Base-by-base conservation (phyloP, 495 filamentous ascomycete species). In the Neurospora africana region DNA sequence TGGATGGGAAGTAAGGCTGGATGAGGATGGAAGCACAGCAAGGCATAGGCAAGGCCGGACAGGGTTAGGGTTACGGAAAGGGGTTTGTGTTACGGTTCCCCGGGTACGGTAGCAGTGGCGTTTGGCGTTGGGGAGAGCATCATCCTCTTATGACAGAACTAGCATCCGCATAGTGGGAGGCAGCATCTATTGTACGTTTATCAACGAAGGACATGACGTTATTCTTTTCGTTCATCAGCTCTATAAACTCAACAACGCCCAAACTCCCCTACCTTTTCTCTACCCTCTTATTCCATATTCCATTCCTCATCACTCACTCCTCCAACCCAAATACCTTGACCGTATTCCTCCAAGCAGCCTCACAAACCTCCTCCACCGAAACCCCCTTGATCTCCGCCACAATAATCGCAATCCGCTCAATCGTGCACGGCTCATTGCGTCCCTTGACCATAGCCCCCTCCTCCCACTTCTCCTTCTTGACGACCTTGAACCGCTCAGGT, bases 391-490 rank as follows among this genome's bases (percentile, higher is more conserved):
- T 89, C 36, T 82, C 87, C 21, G 95, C 95, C 73, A 99, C 89
- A 69, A 93, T 92, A 78, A 89, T 88, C 15, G 92, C 95, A n/a
- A 99, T 92, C 44, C 89, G 89, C 69, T 88, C 85, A 72, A 98
- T 97, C 53, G 88, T 89, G 76, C 89, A 91, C 33, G 93, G 91
- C 81, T 99, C 95, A 79, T 98, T 99, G 27, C 95, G 86, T 2
- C 95, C 92, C 82, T 97, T 98, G 23, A 98, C 87, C 89, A 97
- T 92, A 5, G 81, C 80, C 0, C 93, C 94, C 77, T 92, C 87
- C 53, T 87, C 86, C 88, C 84, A 99, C 80, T 91, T 97, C 81
- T 99, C 95, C 81, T 98, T 98, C 84, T 97, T 98, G 43, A 97
- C 89, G 19, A 78, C 74, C 75, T 83, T 86, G 76, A 80, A 87